Conservation (phyloP, 345 rosid species). For the Hibiscus mutabilis region DNA sequence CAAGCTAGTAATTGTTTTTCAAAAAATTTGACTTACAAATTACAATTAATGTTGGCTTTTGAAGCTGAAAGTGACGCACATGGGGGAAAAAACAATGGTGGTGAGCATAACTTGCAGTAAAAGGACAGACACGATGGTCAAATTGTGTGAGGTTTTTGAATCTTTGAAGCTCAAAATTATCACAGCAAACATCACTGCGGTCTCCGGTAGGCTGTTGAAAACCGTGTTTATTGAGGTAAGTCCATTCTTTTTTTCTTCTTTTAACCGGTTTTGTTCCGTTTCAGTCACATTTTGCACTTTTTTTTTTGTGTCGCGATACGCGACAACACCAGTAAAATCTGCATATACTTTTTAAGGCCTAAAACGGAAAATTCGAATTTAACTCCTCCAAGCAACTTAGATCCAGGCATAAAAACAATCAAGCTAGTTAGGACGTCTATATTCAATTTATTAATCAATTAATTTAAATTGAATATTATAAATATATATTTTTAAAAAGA, state of each 20-base stretch:
- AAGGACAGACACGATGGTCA: constrained; percentile 81
- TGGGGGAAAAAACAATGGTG: constrained; percentile 66
- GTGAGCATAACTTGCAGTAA: constrained; percentile 81
- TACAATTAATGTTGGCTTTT: background rate
- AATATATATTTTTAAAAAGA: too few relatives aligned
- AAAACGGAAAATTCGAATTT: too few relatives aligned
- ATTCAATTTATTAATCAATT: too few relatives aligned
- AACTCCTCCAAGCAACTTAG: too few relatives aligned
- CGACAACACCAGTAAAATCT: background rate
- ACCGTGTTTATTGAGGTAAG: constrained; percentile 78
- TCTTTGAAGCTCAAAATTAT: constrained; percentile 67
- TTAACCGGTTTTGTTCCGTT: background rate
- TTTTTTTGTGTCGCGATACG: background rate
- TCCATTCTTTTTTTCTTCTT: background rate
- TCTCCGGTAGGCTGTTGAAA: constrained; percentile 68
- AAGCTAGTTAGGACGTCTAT: too few relatives aligned
- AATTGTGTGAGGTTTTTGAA: constrained; percentile 76
- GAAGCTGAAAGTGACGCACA: constrained; percentile 62
- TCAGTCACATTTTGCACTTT: background rate
- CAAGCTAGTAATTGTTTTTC: background rate
- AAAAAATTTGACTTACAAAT: background rate
- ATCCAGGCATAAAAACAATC: too few relatives aligned
- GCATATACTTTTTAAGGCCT: background rate
- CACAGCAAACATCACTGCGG: constrained; percentile 63
- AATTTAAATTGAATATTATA: too few relatives aligned